A percentile compares a stretch with the other conserved stretches of the same genome.
These are phyloP conservation scores for Suillus lakei DNA, from an alignment of 768 basidiomycete species.

Conservation along the genomic window DNA sequence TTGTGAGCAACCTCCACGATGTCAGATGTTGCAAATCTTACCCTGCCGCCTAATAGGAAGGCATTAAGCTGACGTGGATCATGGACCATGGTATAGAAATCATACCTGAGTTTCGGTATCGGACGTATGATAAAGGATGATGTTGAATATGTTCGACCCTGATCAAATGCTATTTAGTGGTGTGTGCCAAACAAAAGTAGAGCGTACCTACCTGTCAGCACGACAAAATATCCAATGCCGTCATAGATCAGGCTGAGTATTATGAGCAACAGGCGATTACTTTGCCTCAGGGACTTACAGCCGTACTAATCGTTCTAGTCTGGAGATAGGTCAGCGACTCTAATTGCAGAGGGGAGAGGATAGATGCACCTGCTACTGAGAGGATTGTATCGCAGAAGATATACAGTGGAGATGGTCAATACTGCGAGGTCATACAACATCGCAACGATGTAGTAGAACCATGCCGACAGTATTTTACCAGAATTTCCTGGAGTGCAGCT, in stretches of 20 bases:
- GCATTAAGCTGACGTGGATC: slow-evolving; percentile 8
- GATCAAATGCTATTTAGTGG: slow-evolving; percentile 34
- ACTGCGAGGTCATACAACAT: slow-evolving; percentile 62
- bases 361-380: slow-evolving; percentile 28
- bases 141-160: slow-evolving; percentile 58
- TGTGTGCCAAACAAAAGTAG: background rate
- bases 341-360: background rate
- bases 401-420: slow-evolving; percentile 53
- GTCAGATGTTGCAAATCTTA: slow-evolving; percentile 31
- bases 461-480: slow-evolving; percentile 45
- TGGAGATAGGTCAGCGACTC: slow-evolving; percentile 15
- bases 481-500: slow-evolving; percentile 54
- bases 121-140: slow-evolving; percentile 50
- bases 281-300: slow-evolving; percentile 29
- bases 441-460: slow-evolving; percentile 61
- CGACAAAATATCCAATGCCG: slow-evolving; percentile 67
- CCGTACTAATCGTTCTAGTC: slow-evolving; percentile 30
- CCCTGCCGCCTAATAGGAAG: slow-evolving; percentile 52
- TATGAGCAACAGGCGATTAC: slow-evolving; percentile 8
- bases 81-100: slow-evolving; percentile 30
- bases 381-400: slow-evolving; percentile 51
- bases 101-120: slow-evolving; percentile 47
- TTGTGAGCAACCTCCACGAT: slow-evolving; percentile 2
- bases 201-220: slow-evolving; percentile 50
- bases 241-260: slow-evolving; percentile 67